Base-by-base conservation (phyloP, 345 rosid species). In the Raphanus raphanistrum region DNA sequence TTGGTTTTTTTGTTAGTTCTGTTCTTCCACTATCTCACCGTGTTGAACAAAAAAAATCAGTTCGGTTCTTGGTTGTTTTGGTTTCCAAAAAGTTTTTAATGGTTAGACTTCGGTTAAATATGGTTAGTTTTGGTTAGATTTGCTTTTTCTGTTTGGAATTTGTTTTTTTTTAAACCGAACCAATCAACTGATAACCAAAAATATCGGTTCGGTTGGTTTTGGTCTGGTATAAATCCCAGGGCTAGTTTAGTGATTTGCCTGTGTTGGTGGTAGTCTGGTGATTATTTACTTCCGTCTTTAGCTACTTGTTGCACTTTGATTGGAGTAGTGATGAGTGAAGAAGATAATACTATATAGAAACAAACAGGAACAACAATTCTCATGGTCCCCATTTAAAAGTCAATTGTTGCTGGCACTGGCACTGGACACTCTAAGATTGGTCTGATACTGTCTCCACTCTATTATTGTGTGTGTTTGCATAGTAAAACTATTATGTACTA, bases 341-440 rank as follows among this genome's bases (percentile, higher is more conserved):
- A 59, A 36, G 48, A 69, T 48, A 68, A 59, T 38, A 8, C 36
- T 33, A 33, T 8, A 8, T 45, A 66, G 12, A 72, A n/a, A 33
- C 16, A 28, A 48, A 31, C 76, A 41, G 66, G 73, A 72, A 79
- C 82, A 73, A 79, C 73, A 60, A 79, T 79, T 73, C 65, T 73
- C 11, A 79, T 79, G 82, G 82, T 79, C 82, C 81, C 78, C 74
- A 73, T 5, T 6, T 31, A 58, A 28, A 71, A 71, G 76, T 78
- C 81, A 71, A 78, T 38, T 58, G 32, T 58, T 58, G 66, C 5
- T 63, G 72, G 63, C 41, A 50, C 57, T 63, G 72, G 57, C 41
- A 50, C 57, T 4, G 52, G 52, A 31, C 17, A 50, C 15, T 50
- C 8, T 50, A 12, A 45, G 59, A 54, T 63, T 59, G 43, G 70